These are phyloP conservation scores for Trichosporon sp. DNA, from an alignment of 1,284 basidiomycete species.

Conservation along the genomic window DNA sequence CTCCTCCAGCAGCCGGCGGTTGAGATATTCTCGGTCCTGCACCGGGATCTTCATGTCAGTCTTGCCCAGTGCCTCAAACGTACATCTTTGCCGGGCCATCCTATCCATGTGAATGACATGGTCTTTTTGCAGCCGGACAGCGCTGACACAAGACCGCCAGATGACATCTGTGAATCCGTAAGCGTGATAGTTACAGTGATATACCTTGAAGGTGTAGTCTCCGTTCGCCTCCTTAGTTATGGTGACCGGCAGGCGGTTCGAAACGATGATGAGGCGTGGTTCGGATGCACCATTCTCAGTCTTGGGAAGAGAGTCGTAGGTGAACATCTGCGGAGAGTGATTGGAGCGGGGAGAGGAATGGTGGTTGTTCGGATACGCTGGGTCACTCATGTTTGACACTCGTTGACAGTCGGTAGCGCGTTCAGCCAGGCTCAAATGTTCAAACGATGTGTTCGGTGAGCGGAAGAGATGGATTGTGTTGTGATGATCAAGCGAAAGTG, in stretches of 20 bases:
- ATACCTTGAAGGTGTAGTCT: constrained; percentile 84
- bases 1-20: constrained; percentile 85
- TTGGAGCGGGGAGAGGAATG: constrained; percentile 28
- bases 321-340: constrained; percentile 22
- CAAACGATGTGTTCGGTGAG: background rate
- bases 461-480: background rate
- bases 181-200: constrained; percentile 16
- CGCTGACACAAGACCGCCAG: constrained; percentile 90
- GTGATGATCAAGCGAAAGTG: background rate
- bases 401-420: background rate
- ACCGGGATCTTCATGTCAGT: constrained; percentile 70
- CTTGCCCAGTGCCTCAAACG: constrained; percentile 29
- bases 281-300: constrained; percentile 32
- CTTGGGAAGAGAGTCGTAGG: constrained; percentile 24
- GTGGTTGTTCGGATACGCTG: constrained; percentile 31
- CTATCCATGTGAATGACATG: constrained; percentile 93
- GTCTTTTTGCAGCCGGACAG: constrained; percentile 95
- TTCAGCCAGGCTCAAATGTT: background rate
- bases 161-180: constrained; percentile 70
- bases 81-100: constrained; percentile 65
- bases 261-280: constrained; percentile 88
- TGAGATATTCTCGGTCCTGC: constrained; percentile 80
- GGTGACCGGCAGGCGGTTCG: constrained; percentile 90
- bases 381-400: constrained; percentile 24
- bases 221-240: constrained; percentile 83